Evolutionary conservation across 345 rosid genomes (phyloP), one percentile per base, ranked within the genome.

Genomic region (Camelina hispida): DNA sequence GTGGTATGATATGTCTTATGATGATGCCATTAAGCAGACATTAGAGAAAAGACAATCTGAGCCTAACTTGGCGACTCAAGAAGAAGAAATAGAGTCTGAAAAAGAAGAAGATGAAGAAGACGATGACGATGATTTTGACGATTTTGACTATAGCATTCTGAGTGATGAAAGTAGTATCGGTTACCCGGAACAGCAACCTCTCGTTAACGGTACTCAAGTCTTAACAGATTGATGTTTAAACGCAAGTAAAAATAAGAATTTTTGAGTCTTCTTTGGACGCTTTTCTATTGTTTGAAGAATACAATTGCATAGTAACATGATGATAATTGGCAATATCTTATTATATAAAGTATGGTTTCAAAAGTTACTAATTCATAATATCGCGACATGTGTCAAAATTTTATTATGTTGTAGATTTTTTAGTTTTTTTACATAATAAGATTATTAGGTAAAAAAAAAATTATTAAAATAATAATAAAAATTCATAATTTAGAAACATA

Each of bases 1-100:
- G 17, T 94, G 97, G 98, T 87, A 88, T 66, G 93, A 88, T 53
- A 88, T 86, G 93, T 81, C 91, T 44, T 91, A 90, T 7, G 96
- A 91, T 28, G 96, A 90, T 48, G 88, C 81, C 69, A 84, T 88
- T 66, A 80, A 88, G 76, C 95, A 83, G 74, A 78, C 81, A 53
- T 73, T 74, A 76, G 74, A 78, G 84, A 86, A 84, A 83, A 92
- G 85, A 72, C 88, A 93, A 71, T 81, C 90, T 8, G 79, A 35
- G 48, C 69, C 85, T 9, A 80, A 75, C 48, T 28, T 52, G 68
- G 71, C 62, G 17, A 74, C 38, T 55, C 84, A 75, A 17, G 82
- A 76, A 30, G 84, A 85, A 30, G 87, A 81, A 37, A 65, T 71
- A 15, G 72, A 66, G 54, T 60, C 74, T 3, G 59, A 44, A 11